A percentile compares a stretch with the other conserved stretches of the same genome.
These are phyloP conservation scores for Friedmanniomyces endolithicus DNA, from an alignment of 495 filamentous ascomycete genomes.

Conservation along the genomic window DNA sequence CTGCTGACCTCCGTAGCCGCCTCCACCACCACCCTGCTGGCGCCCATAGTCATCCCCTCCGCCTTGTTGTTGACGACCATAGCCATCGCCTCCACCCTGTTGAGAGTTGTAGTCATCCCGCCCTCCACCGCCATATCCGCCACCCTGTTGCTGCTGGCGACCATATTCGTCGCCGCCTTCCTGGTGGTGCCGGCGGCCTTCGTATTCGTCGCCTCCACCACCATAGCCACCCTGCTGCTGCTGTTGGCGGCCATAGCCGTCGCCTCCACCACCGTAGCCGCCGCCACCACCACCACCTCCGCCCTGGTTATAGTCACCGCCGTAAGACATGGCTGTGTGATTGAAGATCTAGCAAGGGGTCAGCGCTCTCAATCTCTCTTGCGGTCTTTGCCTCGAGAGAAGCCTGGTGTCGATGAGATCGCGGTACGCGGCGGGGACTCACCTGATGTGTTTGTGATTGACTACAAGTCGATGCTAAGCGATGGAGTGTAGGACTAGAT, in stretches of 20 bases:
- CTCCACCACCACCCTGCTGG: constrained; percentile 5
- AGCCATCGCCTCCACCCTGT: neutral
- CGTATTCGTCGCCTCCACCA: neutral
- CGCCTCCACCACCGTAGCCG: neutral
- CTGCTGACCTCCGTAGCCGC: neutral
- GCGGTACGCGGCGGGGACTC: too few species aligned
- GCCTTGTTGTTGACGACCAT: constrained; percentile 5
- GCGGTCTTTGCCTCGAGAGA: too few species aligned
- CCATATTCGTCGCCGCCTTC: constrained; percentile 7
- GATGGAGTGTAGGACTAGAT: neutral
- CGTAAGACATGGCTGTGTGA: constrained; percentile 1
- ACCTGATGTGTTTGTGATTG: too few species aligned
- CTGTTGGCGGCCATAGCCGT: neutral
- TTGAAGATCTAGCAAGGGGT: neutral
- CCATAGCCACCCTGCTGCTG: constrained; percentile 4
- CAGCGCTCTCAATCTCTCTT: too few species aligned
- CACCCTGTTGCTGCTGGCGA: neutral
- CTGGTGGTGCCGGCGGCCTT: neutral
- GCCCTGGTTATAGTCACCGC: neutral
- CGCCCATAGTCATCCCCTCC: neutral
- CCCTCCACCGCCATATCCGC: constrained; percentile 1
- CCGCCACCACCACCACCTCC: neutral
- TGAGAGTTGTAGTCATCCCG: constrained; percentile 3
- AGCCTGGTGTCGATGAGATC: too few species aligned
- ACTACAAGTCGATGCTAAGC: too few species aligned